Evolutionary conservation across 257 asterid genomes (phyloP).

Genomic region (Solanum bukasovii): DNA sequence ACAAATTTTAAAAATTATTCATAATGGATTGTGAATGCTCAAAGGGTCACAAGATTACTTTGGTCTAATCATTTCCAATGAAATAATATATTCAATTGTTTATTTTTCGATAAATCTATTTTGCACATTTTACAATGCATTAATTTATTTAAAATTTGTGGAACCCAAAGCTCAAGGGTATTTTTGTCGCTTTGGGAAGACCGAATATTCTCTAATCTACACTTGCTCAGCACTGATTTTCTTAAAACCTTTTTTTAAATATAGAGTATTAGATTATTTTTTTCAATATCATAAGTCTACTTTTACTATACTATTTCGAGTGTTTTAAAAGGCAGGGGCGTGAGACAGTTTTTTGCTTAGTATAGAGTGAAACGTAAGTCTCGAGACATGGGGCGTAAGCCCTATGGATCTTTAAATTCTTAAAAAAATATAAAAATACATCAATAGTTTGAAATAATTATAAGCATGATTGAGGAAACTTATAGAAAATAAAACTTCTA

Average conservation of each 20-base stretch:
- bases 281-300: background rate
- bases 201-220: slow-evolving; percentile 74
- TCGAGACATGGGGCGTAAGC: too few relatives aligned
- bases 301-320: background rate
- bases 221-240: slow-evolving; percentile 15
- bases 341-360: too few relatives aligned
- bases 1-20: background rate
- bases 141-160: slow-evolving; percentile 26
- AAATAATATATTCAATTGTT: background rate
- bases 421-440: too few relatives aligned
- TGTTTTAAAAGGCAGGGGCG: too few relatives aligned
- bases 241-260: background rate
- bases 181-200: slow-evolving; percentile 85
- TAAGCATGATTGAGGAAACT: too few relatives aligned
- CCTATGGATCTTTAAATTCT: too few relatives aligned
- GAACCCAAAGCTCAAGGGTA: slow-evolving; percentile 43
- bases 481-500: too few relatives aligned
- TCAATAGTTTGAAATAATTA: too few relatives aligned
- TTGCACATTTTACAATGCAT: slow-evolving; percentile 11
- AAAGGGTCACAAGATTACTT: background rate
- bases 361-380: too few relatives aligned
- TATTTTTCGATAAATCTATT: background rate
- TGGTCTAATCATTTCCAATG: background rate
- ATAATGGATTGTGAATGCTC: background rate
- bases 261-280: background rate